Evolutionary conservation across 768 basidiomycete genomes (phyloP), one percentile per base, ranked within the genome.

Genomic region (Lactifluus subvellereus): DNA sequence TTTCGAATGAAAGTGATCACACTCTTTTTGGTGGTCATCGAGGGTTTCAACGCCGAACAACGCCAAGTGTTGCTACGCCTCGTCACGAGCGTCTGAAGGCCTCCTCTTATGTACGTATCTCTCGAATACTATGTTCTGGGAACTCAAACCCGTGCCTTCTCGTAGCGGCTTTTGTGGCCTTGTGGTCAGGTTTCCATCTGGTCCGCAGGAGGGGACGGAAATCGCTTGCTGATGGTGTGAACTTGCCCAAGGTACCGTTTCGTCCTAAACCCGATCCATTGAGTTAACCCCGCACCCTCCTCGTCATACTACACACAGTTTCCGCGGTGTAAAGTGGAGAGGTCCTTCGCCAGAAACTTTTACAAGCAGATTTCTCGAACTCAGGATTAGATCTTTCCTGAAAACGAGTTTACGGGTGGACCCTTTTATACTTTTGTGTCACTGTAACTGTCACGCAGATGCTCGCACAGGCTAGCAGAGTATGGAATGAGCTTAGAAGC

Each of bases 361-460:
- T 95, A 5, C 88, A 93, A 69, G 91, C 94, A 1, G 91, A 98
- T 70, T 88, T 80, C 49, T 85, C 92, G 0, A 87, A 86, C 48
- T 91, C 94, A 5, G 95, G 95, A 1, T 98, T 98, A 66, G 95
- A 97, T 76, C 78, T 98, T 54, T 97, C 94, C 11, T 97, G 58
- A 66, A 20, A 48, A 10, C 5, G 13, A 8, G 38, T 27, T 40
- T 18, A 9, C 4, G 48, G 6, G 4, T 40, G 38, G 32, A 35
- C 11, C 3, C 3, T 11, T 14, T 35, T 6, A 13, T 57, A 38
- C 16, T 4, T 35, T 48, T 48, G 2, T 49, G 22, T 13, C 32
- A 45, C n/a, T 45, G 43, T 16, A 45, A 20, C 35, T 37, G 35
- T n/a, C n/a, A n/a, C n/a, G n/a, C n/a, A n/a, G n/a, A n/a, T n/a